These are phyloP conservation scores for Sonneratia alba DNA, from an alignment of 345 rosid species.

Conservation along the genomic window DNA sequence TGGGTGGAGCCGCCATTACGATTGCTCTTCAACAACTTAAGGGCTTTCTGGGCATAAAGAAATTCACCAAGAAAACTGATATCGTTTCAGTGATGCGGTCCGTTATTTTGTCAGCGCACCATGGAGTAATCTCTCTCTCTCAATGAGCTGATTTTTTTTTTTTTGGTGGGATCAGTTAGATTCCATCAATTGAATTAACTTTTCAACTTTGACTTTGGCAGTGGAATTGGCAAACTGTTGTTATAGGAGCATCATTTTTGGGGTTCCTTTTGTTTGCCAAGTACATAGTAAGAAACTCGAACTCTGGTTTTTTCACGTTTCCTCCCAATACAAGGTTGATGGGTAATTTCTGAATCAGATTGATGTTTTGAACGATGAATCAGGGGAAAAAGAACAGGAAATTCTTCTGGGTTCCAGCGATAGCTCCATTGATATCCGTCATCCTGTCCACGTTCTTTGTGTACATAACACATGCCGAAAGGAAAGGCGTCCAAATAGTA, in stretches of 20 bases:
- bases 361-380: conserved; percentile 6
- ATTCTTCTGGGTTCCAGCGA: conserved; percentile 85
- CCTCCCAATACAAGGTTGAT: neutral
- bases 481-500: conserved; percentile 82
- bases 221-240: conserved; percentile 98
- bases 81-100: conserved; percentile 64
- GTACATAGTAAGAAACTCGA: conserved; percentile 44
- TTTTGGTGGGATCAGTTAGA: neutral
- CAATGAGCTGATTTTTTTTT: neutral
- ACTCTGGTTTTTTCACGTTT: neutral
- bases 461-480: conserved; percentile 76
- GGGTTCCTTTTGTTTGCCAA: conserved; percentile 65
- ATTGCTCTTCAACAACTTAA: conserved; percentile 91
- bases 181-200: neutral
- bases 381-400: conserved; percentile 85
- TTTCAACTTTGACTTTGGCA: conserved; percentile 19
- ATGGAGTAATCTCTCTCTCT: conserved; percentile 48
- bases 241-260: conserved; percentile 72
- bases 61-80: conserved; percentile 66
- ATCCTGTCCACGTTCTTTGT: conserved; percentile 82
- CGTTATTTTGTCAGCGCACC: conserved; percentile 44
- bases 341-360: neutral
- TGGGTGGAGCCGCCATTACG: conserved; percentile 95
- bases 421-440: conserved; percentile 87
- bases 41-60: conserved; percentile 76